These are phyloP conservation scores for Kodamaea anthophila DNA, from an alignment of 1,139 yeast species.

Conservation along the genomic window DNA sequence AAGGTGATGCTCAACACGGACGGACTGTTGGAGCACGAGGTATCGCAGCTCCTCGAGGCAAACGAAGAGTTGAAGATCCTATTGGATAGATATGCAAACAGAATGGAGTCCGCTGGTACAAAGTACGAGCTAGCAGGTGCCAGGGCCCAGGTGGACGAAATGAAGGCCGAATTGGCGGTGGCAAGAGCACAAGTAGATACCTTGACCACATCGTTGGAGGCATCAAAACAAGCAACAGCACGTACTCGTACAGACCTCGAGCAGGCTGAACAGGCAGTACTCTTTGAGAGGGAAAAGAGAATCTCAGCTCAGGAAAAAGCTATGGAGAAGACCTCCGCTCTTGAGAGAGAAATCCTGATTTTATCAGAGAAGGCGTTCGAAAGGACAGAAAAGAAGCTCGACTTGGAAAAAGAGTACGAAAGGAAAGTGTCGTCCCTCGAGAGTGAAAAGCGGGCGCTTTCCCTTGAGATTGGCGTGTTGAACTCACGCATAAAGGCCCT, in stretches of 20 bases:
- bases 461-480: constrained; percentile 23
- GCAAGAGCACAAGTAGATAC: constrained; percentile 8
- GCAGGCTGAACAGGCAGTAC: not conserved
- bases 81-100: constrained; percentile 8
- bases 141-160: not conserved
- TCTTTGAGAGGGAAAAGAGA: not conserved
- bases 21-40: constrained; percentile 10
- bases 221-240: not conserved
- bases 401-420: not conserved
- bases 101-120: constrained; percentile 6
- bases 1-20: constrained; percentile 7
- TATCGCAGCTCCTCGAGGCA: constrained; percentile 11
- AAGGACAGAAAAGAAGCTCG: not conserved
- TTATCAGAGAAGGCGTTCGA: too few species aligned
- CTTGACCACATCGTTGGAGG: constrained; percentile 6
- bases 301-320: not conserved
- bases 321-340: not conserved
- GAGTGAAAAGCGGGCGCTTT: constrained; percentile 10
- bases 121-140: not conserved
- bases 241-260: not conserved
- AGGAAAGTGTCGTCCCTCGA: constrained; percentile 28
- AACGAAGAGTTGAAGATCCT: constrained; percentile 11
- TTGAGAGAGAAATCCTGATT: not conserved
- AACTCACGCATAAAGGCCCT: constrained; percentile 16
- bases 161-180: not conserved